Evolutionary conservation across 768 basidiomycete species (phyloP).

Genomic region (Pholiota microspora): DNA sequence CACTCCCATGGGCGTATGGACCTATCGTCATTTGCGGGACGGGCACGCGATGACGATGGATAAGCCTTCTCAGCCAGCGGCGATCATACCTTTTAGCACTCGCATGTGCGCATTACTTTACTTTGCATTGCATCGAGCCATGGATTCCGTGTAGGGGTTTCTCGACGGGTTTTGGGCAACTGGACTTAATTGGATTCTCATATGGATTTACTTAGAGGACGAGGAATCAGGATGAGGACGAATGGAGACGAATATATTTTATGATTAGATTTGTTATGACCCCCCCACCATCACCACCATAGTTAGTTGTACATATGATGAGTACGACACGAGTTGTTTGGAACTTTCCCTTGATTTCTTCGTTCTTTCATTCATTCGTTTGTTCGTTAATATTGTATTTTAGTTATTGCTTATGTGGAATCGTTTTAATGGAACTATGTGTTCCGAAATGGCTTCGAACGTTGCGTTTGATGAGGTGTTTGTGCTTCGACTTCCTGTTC

Average conservation of each 20-base stretch:
- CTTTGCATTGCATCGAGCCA: no score
- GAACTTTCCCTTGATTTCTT: neutral
- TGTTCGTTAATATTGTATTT: neutral
- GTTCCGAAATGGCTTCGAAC: neutral
- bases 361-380: no score
- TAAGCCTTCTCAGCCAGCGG: no score
- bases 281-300: neutral
- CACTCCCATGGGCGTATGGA: no score
- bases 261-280: neutral
- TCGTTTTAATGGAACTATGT: neutral
- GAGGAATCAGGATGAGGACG: no score
- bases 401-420: neutral
- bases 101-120: no score
- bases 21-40: no score
- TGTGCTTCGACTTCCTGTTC: neutral
- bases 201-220: neutral
- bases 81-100: no score
- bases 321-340: neutral
- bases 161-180: neutral
- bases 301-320: neutral
- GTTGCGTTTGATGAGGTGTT: neutral
- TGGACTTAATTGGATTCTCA: neutral
- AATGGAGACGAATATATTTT: neutral
- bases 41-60: no score
- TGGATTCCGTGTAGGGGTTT: no score